Evolutionary conservation across 2,329 filamentous ascomycete species (phyloP).

Genomic region (Neoscytalidium dimidiatum): DNA sequence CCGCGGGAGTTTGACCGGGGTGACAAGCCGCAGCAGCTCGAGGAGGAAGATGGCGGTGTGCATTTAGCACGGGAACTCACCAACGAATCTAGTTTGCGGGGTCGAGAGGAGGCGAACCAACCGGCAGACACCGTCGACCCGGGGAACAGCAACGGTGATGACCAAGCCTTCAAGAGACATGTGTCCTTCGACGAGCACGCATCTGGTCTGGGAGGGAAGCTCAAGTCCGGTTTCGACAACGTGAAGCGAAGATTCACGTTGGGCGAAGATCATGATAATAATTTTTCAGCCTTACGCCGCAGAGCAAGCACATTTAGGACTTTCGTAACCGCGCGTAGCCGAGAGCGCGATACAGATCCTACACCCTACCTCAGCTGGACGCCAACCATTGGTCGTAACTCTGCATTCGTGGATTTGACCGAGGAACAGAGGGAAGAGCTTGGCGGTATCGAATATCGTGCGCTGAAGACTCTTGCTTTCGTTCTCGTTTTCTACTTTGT

Average conservation of each 20-base stretch:
- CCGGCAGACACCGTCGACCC: conserved; percentile 22
- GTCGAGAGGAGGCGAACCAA: conserved; percentile 31
- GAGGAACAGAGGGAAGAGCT: conserved; percentile 93
- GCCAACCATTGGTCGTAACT: conserved; percentile 90
- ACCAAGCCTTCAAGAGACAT: conserved; percentile 49
- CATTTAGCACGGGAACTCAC: conserved; percentile 4
- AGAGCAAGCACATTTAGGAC: conserved; percentile 58
- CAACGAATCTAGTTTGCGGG: conserved; percentile 45
- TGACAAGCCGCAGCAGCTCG: conserved; percentile 65
- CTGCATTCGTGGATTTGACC: conserved; percentile 82
- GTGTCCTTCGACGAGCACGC: conserved; percentile 65
- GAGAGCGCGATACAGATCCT: conserved; percentile 43
- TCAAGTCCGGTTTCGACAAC: not conserved
- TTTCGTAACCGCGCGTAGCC: conserved; percentile 57
- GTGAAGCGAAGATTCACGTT: conserved; percentile 4
- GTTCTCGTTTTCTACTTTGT: conserved; percentile 80
- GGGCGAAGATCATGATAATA: conserved; percentile 39
- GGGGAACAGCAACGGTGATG: conserved; percentile 37
- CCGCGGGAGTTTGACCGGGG: conserved; percentile 88
- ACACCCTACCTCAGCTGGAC: conserved; percentile 94
- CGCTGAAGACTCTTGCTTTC: conserved; percentile 79
- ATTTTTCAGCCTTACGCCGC: conserved; percentile 45
- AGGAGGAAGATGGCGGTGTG: conserved; percentile 45
- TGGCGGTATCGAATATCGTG: conserved; percentile 93
- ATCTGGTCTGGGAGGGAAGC: not conserved